Conservation (phyloP, 169 alveolate genomes). For the Cryptosporidium muris region DNA sequence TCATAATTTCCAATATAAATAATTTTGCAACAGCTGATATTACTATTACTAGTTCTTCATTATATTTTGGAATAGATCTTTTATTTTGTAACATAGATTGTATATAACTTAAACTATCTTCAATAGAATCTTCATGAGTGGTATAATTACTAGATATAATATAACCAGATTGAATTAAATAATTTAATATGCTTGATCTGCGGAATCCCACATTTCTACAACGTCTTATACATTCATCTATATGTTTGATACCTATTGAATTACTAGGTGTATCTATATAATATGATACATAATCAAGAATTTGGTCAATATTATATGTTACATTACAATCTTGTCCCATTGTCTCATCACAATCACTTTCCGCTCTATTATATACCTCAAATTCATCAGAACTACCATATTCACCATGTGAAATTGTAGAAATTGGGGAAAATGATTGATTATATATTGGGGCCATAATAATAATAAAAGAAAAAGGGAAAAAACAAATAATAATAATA, state of each 20-base stretch:
- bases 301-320: constrained; percentile 1
- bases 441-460: too few species aligned
- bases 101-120: constrained; percentile 62
- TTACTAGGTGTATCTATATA: constrained; percentile 24
- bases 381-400: too few species aligned
- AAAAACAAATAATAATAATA: too few species aligned
- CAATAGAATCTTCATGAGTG: constrained; percentile 2
- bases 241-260: constrained; percentile 24
- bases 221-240: constrained; percentile 35
- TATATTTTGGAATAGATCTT: constrained; percentile 38
- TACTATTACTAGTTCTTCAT: constrained; percentile 37
- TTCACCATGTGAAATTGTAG: too few species aligned
- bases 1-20: constrained; percentile 53
- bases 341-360: neutral
- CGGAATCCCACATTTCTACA: constrained; percentile 52
- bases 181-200: constrained; percentile 13
- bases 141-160: neutral
- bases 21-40: constrained; percentile 47
- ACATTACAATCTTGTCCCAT: neutral
- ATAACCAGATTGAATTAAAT: constrained; percentile 53
- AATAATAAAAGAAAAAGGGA: too few species aligned
- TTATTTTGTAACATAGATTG: constrained; percentile 60
- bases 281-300: constrained; percentile 46
- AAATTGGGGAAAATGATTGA: too few species aligned
- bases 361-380: neutral